Evolutionary conservation across 2,329 filamentous ascomycete genomes (phyloP).

Genomic region (Nannizziopsis arthrosporioides): DNA sequence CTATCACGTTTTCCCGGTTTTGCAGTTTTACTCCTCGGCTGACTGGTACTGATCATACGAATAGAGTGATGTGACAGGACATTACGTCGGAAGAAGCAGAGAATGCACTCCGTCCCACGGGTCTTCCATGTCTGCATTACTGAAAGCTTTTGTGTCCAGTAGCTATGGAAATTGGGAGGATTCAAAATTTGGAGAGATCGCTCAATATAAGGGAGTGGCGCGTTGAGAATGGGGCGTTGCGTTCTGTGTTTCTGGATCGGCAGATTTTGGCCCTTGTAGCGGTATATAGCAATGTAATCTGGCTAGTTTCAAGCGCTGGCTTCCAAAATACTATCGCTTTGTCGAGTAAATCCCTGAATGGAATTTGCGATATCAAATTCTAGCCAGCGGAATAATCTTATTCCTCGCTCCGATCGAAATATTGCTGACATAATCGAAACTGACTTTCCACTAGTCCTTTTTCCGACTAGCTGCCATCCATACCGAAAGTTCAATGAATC

Average conservation of each 20-base stretch:
- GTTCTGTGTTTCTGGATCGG: too few relatives aligned
- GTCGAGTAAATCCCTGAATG: too few relatives aligned
- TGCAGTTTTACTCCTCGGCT: conserved; percentile 17
- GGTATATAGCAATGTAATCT: too few relatives aligned
- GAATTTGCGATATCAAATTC: too few relatives aligned
- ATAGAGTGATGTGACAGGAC: conserved; percentile 16
- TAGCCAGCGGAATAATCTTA: too few relatives aligned
- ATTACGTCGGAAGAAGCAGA: conserved; percentile 29
- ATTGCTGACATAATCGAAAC: too few relatives aligned
- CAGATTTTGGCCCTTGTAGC: too few relatives aligned
- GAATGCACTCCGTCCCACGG: conserved; percentile 30
- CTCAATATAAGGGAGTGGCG: too few relatives aligned
- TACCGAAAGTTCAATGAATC: not conserved
- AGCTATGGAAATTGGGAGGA: not conserved
- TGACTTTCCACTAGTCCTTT: not conserved
- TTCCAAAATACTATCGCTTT: too few relatives aligned
- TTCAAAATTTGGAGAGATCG: not conserved
- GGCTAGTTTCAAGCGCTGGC: too few relatives aligned
- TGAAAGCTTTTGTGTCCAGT: conserved; percentile 2
- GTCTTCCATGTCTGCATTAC: conserved; percentile 34
- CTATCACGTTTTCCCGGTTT: conserved; percentile 14
- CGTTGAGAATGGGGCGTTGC: too few relatives aligned
- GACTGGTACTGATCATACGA: conserved; percentile 25
- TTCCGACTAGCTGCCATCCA: not conserved
- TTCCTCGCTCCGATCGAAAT: too few relatives aligned